Conservation (phyloP, 306 rosid genomes). For the Cucurbita argyrosperma region DNA sequence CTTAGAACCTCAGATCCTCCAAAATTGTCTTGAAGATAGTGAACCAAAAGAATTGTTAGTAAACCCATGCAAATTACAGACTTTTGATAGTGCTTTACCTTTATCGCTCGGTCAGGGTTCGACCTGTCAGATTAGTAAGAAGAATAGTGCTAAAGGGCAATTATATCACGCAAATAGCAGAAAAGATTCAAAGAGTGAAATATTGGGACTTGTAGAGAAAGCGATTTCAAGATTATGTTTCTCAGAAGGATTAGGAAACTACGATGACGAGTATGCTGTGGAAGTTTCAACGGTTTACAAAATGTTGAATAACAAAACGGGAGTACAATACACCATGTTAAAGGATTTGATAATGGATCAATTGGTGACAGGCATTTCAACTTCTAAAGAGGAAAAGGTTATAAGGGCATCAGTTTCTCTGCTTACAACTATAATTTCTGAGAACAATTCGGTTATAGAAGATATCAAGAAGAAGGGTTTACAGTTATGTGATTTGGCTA, state of each 20-base stretch:
- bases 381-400: slow-evolving; percentile 54
- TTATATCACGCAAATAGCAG: slow-evolving; percentile 10
- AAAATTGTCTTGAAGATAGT: slow-evolving; percentile 22
- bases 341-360: slow-evolving; percentile 70
- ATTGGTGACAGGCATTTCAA: slow-evolving; percentile 43
- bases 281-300: slow-evolving; percentile 49
- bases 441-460: slow-evolving; percentile 45
- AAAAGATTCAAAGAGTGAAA: slow-evolving; percentile 27
- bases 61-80: slow-evolving; percentile 22
- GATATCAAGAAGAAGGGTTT: slow-evolving; percentile 70
- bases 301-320: slow-evolving; percentile 35
- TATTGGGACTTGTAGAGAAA: slow-evolving; percentile 20
- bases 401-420: slow-evolving; percentile 51
- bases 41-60: slow-evolving; percentile 17
- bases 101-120: slow-evolving; percentile 18
- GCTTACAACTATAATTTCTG: slow-evolving; percentile 45
- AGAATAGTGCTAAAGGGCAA: slow-evolving; percentile 20
- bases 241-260: slow-evolving; percentile 33
- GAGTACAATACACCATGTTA: slow-evolving; percentile 26
- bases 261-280: slow-evolving; percentile 33
- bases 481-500: slow-evolving; percentile 50
- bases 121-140: slow-evolving; percentile 16
- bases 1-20: slow-evolving; percentile 12
- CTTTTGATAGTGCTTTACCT: slow-evolving; percentile 20
- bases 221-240: slow-evolving; percentile 27